Conservation (phyloP, 176 grass and related monocot species). For the Oryza glaberrima region DNA sequence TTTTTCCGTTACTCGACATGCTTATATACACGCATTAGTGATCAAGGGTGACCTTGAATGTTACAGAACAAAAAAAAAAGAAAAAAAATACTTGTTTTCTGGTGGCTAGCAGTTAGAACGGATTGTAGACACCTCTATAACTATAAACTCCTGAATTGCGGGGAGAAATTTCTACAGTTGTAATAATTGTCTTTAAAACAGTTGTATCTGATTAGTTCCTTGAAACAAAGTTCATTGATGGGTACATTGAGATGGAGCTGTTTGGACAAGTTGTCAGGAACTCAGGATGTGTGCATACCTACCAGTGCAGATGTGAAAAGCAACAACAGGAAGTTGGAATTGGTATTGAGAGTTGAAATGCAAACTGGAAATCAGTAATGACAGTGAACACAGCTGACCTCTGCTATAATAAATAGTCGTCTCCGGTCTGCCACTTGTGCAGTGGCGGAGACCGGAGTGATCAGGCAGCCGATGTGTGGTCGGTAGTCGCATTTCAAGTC, state of each 20-base stretch:
- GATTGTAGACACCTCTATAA: slow-evolving; percentile 23
- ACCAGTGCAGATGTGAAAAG: background rate
- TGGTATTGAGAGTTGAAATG: slow-evolving; percentile 15
- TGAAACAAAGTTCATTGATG: background rate
- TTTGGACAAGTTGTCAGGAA: slow-evolving; percentile 6
- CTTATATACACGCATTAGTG: background rate
- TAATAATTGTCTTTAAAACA: background rate
- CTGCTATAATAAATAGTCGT: background rate
- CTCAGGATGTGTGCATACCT: background rate
- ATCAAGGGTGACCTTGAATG: background rate
- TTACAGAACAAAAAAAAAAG: background rate
- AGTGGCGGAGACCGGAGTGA: background rate
- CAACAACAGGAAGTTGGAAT: background rate
- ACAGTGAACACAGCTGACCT: background rate
- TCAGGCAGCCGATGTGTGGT: background rate
- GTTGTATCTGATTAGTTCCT: background rate
- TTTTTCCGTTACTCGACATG: background rate
- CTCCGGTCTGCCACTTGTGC: slow-evolving; percentile 6
- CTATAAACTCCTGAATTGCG: slow-evolving; percentile 9
- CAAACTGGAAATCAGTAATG: background rate
- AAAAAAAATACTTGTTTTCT: background rate
- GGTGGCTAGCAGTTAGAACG: background rate
- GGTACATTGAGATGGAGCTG: background rate
- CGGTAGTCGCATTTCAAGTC: background rate
- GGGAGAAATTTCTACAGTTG: background rate